These are phyloP conservation scores for Cymbopogon citratus DNA, from an alignment of 176 grass and related monocot genomes.

Conservation along the genomic window DNA sequence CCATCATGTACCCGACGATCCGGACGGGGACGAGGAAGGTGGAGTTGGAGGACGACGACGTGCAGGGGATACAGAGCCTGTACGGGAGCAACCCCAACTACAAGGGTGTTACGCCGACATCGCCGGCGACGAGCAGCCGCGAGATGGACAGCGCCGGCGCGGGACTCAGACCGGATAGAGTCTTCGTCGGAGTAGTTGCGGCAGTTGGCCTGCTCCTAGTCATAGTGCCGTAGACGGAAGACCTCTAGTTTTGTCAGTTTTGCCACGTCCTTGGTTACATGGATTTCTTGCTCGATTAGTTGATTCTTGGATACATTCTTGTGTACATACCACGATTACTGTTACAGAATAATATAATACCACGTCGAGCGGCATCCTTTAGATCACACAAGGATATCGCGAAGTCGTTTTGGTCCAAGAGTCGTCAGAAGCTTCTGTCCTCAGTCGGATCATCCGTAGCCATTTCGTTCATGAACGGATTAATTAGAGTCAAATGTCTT, in stretches of 20 bases:
- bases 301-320: slow-evolving; percentile 32
- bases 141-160: slow-evolving; percentile 52
- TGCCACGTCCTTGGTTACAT: not conserved
- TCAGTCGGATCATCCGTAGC: not conserved
- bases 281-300: slow-evolving; percentile 5
- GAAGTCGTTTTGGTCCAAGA: no score
- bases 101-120: slow-evolving; percentile 41
- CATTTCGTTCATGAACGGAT: not conserved
- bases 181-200: slow-evolving; percentile 23
- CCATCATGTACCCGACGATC: slow-evolving; percentile 95
- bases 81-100: slow-evolving; percentile 82
- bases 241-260: not conserved
- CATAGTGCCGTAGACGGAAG: slow-evolving; percentile 17
- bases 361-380: no score
- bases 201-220: slow-evolving; percentile 37
- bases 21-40: slow-evolving; percentile 65
- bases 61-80: slow-evolving; percentile 72
- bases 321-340: slow-evolving; percentile 23
- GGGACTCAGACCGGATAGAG: not conserved
- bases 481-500: not conserved
- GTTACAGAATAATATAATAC: not conserved
- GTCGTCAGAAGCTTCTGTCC: not conserved
- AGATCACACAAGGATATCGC: not conserved
- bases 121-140: slow-evolving; percentile 48
- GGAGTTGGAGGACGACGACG: slow-evolving; percentile 63